A percentile compares a stretch with the other conserved stretches of the same genome.
phyloP scores from a whole-genome alignment of 257 asterid species.

The Lithospermum erythrorhizon region DNA sequence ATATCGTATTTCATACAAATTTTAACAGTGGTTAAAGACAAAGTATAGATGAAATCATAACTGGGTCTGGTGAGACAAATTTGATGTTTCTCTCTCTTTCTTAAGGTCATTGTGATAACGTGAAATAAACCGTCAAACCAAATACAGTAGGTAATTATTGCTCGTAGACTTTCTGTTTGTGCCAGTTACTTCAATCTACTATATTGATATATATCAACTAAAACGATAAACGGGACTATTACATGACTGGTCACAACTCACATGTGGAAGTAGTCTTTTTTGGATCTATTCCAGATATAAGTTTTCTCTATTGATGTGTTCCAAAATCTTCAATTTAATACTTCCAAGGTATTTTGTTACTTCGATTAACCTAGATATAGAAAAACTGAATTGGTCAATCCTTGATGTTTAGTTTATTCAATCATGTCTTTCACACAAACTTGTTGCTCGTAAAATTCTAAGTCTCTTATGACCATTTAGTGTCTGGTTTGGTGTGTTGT shows the following conservation, averaged over 20 bases:
- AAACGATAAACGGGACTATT: too few species aligned
- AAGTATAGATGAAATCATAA: background rate
- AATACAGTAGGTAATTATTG: background rate
- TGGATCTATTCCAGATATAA: background rate
- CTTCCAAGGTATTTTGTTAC: background rate
- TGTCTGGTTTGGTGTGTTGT: background rate
- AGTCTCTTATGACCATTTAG: constrained; percentile 24
- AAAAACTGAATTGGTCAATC: constrained; percentile 3
- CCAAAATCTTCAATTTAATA: background rate
- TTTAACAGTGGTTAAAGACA: background rate
- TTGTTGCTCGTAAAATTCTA: constrained; percentile 79
- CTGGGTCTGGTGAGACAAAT: background rate
- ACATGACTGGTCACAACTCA: background rate
- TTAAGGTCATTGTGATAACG: background rate
- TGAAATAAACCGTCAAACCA: background rate
- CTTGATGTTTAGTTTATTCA: constrained; percentile 53
- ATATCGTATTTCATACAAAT: too few species aligned
- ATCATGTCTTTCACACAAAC: constrained; percentile 72
- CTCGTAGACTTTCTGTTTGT: background rate
- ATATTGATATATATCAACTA: background rate
- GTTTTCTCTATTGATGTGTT: background rate
- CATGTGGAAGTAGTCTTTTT: background rate
- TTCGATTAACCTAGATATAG: background rate
- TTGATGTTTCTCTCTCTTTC: too few species aligned
- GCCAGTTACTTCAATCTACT: background rate